Percentiles rank a stretch among this genome's conserved stretches.
phyloP scores from a whole-genome alignment of 1,284 basidiomycete species.

The Exobasidium rhododendri region DNA sequence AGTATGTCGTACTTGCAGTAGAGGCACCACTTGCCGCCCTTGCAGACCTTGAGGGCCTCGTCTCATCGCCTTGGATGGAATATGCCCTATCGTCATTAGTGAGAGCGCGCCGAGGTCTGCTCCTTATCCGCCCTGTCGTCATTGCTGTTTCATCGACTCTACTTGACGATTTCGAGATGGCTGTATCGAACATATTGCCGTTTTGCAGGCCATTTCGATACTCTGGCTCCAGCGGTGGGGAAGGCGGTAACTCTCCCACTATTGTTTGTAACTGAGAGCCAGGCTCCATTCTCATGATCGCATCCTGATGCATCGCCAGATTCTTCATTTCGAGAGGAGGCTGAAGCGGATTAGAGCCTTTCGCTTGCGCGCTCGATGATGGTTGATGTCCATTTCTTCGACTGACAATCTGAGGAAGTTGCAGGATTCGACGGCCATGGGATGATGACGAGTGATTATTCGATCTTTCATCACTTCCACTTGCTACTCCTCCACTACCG shows the following conservation, averaged over 20 bases:
- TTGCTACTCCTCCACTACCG: neutral
- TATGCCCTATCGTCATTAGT: neutral
- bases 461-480: neutral
- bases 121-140: neutral
- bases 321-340: constrained; percentile 5
- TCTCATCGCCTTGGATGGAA: neutral
- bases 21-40: neutral
- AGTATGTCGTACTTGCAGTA: constrained; percentile 7
- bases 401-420: constrained; percentile 42
- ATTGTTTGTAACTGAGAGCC: constrained; percentile 18
- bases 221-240: constrained; percentile 41
- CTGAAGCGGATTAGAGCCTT: neutral
- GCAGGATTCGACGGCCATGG: constrained; percentile 21
- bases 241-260: constrained; percentile 43
- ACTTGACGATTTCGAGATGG: neutral
- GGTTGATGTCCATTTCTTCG: constrained; percentile 15
- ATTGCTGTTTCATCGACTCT: neutral
- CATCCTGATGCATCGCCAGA: too few relatives aligned
- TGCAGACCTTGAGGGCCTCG: neutral
- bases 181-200: neutral
- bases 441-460: constrained; percentile 1
- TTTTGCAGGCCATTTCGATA: constrained; percentile 14
- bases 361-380: neutral
- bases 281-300: too few relatives aligned
- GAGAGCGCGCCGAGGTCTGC: neutral